Evolutionary conservation across 208 protist species (phyloP).

Genomic region (Leptomonas seymouri): DNA sequence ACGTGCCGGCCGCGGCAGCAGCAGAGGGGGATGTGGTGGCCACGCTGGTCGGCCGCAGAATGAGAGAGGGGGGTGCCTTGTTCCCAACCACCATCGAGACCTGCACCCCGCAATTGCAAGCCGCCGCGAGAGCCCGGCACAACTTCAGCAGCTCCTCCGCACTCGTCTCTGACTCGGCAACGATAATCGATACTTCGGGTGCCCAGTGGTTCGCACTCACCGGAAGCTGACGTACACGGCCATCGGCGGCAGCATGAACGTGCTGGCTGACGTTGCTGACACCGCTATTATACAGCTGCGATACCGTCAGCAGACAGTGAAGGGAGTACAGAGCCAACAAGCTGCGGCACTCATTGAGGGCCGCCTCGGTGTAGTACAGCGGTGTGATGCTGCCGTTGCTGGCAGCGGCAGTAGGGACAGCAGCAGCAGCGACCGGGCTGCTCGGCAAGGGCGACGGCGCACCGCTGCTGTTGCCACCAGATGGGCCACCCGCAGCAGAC

Average conservation of each 20-base stretch:
- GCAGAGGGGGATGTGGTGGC: not conserved
- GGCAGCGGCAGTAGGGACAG: no score
- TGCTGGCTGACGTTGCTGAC: constrained; percentile 1
- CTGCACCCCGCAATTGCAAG: constrained; percentile 10
- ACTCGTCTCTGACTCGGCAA: constrained; percentile 37
- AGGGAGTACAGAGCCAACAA: constrained; percentile 54
- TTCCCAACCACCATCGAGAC: not conserved
- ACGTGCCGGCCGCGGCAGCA: not conserved
- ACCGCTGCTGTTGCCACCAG: not conserved
- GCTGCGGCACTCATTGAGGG: constrained; percentile 41
- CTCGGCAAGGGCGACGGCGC: not conserved
- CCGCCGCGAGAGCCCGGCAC: constrained; percentile 15
- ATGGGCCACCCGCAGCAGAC: not conserved
- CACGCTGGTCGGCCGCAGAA: constrained; percentile 3
- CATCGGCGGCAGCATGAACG: constrained; percentile 13
- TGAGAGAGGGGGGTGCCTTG: constrained; percentile 18
- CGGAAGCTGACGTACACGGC: constrained; percentile 22
- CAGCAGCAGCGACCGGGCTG: not conserved
- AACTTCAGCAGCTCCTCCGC: constrained; percentile 30
- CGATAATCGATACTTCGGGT: constrained; percentile 39
- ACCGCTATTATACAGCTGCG: not conserved
- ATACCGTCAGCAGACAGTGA: constrained; percentile 53
- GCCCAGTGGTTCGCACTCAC: constrained; percentile 23
- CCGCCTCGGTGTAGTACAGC: constrained; percentile 37
- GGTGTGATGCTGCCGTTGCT: constrained; percentile 5